Evolutionary conservation across 2,329 filamentous ascomycete species (phyloP).

Genomic region (Cercospora brassicicola): DNA sequence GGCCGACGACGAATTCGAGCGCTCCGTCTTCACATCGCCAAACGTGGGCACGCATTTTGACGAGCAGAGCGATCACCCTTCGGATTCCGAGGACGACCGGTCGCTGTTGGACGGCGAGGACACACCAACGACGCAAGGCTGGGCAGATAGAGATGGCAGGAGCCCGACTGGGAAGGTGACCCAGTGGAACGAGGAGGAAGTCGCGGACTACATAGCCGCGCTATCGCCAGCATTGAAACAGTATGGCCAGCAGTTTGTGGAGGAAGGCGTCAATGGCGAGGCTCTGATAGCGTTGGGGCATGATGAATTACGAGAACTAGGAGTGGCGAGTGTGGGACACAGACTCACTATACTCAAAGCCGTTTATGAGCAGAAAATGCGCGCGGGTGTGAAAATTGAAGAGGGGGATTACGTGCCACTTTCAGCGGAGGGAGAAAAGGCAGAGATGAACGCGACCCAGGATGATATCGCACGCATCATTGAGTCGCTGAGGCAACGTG

Average conservation of each 20-base stretch:
- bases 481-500: slow-evolving; percentile 81
- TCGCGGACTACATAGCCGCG: slow-evolving; percentile 76
- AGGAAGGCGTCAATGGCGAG: slow-evolving; percentile 92
- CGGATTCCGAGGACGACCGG: slow-evolving; percentile 44
- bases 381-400: slow-evolving; percentile 87
- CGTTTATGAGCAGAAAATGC: slow-evolving; percentile 94
- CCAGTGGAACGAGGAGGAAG: slow-evolving; percentile 82
- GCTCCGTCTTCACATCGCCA: slow-evolving; percentile 66
- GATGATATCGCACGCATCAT: slow-evolving; percentile 92
- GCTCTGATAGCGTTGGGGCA: slow-evolving; percentile 85
- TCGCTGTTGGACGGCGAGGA: slow-evolving; percentile 56
- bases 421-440: slow-evolving; percentile 82
- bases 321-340: slow-evolving; percentile 88
- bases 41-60: slow-evolving; percentile 66
- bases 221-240: slow-evolving; percentile 36
- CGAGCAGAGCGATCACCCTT: slow-evolving; percentile 63
- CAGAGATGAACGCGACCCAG: slow-evolving; percentile 83
- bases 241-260: slow-evolving; percentile 52
- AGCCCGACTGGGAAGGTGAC: slow-evolving; percentile 74
- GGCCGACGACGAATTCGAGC: slow-evolving; percentile 80
- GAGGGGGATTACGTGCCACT: slow-evolving; percentile 90
- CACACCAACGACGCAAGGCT: slow-evolving; percentile 66
- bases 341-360: slow-evolving; percentile 91
- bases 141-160: slow-evolving; percentile 38
- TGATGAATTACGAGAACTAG: slow-evolving; percentile 93